These are phyloP conservation scores for Lycium ferocissimum DNA, from an alignment of 257 asterid genomes.

Conservation along the genomic window DNA sequence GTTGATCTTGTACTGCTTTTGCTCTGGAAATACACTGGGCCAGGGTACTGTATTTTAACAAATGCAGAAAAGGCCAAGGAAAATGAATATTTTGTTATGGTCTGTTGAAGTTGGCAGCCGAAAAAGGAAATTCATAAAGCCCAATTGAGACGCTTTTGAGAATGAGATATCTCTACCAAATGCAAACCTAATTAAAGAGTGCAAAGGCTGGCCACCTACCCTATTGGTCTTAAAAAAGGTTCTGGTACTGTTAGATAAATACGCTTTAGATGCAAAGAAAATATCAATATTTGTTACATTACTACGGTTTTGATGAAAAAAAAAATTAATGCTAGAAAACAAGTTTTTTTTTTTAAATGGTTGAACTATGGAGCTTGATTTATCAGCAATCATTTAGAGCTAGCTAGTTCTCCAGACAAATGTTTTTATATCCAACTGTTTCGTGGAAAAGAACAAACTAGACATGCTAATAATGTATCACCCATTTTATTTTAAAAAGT, in stretches of 20 bases:
- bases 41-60: constrained; percentile 5
- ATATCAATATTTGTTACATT: not conserved
- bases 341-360: too few species aligned
- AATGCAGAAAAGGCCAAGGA: not conserved
- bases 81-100: not conserved
- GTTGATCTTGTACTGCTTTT: not conserved
- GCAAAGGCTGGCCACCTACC: constrained; percentile 30
- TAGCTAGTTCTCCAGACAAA: too few species aligned
- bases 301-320: not conserved
- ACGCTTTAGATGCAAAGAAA: not conserved
- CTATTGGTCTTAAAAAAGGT: not conserved
- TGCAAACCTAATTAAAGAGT: constrained; percentile 1
- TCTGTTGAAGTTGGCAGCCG: constrained; percentile 39
- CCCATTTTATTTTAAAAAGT: too few species aligned
- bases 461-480: too few species aligned
- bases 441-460: too few species aligned
- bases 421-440: too few species aligned
- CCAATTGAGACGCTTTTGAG: not conserved
- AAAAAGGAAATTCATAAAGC: constrained; percentile 29
- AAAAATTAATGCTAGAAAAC: too few species aligned
- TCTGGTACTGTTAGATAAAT: not conserved
- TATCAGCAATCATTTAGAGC: too few species aligned
- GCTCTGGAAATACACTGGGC: not conserved
- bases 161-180: not conserved
- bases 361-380: too few species aligned